Percentiles rank a stretch among this genome's conserved stretches.
Evolutionary conservation across 1,284 basidiomycete species (phyloP).

Genomic region (Stereum hirsutum): DNA sequence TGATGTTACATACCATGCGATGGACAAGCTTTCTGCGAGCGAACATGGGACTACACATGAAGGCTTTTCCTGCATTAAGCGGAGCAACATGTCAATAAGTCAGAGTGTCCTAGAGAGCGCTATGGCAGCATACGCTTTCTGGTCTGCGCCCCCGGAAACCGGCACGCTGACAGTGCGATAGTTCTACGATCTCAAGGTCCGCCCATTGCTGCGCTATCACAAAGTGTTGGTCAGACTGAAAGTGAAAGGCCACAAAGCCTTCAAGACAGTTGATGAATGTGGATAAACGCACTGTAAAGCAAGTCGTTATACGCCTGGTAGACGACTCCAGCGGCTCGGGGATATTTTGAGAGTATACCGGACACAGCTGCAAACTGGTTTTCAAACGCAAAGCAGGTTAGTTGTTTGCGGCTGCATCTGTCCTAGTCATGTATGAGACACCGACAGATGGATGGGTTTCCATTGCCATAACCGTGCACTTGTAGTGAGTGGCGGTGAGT

Average conservation of each 20-base stretch:
- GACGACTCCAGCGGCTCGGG: slow-evolving; percentile 19
- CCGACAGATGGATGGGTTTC: no score
- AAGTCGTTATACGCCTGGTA: slow-evolving; percentile 29
- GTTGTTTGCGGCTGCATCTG: no score
- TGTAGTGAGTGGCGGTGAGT: no score
- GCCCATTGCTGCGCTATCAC: slow-evolving; percentile 60
- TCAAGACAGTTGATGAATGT: not conserved
- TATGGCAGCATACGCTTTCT: slow-evolving; percentile 16
- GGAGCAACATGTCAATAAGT: not conserved
- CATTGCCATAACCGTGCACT: no score
- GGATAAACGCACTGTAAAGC: slow-evolving; percentile 15
- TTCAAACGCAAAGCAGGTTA: no score
- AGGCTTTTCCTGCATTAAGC: slow-evolving; percentile 21
- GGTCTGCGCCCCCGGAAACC: slow-evolving; percentile 52
- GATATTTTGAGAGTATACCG: slow-evolving; percentile 18
- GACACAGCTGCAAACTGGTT: slow-evolving; percentile 20
- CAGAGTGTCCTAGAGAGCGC: not conserved
- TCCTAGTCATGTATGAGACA: no score
- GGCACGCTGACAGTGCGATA: slow-evolving; percentile 42
- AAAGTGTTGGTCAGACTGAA: no score
- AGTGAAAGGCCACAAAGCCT: no score
- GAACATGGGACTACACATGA: slow-evolving; percentile 59
- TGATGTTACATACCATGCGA: slow-evolving; percentile 24
- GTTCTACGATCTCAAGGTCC: slow-evolving; percentile 50
- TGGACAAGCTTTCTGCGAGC: slow-evolving; percentile 54